Evolutionary conservation across 2,329 filamentous ascomycete species (phyloP).

Genomic region (Venturia oleaginea): DNA sequence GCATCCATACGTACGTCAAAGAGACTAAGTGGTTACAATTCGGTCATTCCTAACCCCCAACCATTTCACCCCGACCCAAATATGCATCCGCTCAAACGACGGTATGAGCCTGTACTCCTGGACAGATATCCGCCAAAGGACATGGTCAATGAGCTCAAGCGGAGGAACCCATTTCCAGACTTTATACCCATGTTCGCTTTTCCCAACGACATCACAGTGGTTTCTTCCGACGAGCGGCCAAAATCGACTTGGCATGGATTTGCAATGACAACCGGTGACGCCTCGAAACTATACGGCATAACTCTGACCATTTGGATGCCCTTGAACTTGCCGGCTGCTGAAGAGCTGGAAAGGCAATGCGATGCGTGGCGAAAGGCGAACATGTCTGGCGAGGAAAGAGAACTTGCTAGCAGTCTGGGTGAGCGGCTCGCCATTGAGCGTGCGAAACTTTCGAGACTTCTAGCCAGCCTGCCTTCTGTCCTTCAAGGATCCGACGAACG

Average conservation of each 20-base stretch:
- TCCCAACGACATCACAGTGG: conserved; percentile 93
- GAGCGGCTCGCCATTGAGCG: conserved; percentile 79
- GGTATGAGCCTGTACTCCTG: conserved; percentile 91
- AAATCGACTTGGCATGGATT: conserved; percentile 99
- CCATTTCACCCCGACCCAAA: conserved; percentile 80
- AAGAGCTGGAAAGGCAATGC: conserved; percentile 62
- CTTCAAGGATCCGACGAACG: conserved; percentile 72
- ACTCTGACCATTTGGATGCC: conserved; percentile 91
- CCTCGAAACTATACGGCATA: conserved; percentile 84
- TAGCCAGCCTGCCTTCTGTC: conserved; percentile 72
- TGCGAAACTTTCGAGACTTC: conserved; percentile 77
- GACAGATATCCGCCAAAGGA: conserved; percentile 85
- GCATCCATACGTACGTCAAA: conserved; percentile 71
- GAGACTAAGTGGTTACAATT: conserved; percentile 94
- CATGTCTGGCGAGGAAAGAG: conserved; percentile 84
- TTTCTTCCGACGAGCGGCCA: conserved; percentile 88
- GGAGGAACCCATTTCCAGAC: conserved; percentile 82
- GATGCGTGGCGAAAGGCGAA: conserved; percentile 48
- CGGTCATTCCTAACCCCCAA: conserved; percentile 88
- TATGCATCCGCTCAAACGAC: conserved; percentile 90
- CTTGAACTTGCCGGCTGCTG: conserved; percentile 69
- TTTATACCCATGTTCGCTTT: conserved; percentile 99
- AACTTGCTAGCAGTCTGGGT: conserved; percentile 84
- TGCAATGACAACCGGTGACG: conserved; percentile 91
- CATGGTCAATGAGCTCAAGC: conserved; percentile 68